Conservation (phyloP, 352 stramenopile genomes). For the Elongisporangium anandrum region DNA sequence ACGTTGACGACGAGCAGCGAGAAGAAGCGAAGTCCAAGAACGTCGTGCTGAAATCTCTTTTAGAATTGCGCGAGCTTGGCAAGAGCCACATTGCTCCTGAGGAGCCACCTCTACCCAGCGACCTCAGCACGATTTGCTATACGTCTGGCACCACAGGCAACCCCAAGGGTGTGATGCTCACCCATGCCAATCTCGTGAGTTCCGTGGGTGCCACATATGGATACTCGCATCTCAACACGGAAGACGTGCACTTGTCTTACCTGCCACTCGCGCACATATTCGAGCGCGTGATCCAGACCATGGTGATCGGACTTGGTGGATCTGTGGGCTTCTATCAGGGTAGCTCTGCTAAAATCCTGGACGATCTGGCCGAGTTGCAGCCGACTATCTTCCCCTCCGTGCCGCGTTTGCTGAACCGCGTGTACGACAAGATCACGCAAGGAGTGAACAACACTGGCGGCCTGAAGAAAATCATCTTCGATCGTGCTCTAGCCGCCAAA, state of each 20-base stretch:
- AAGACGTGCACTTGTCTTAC: slow-evolving; percentile 87
- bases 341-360: slow-evolving; percentile 84
- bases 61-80: slow-evolving; percentile 28
- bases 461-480: slow-evolving; percentile 89
- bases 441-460: slow-evolving; percentile 67
- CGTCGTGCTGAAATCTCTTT: slow-evolving; percentile 37
- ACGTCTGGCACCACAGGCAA: slow-evolving; percentile 71
- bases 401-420: slow-evolving; percentile 93
- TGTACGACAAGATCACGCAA: slow-evolving; percentile 92
- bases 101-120: slow-evolving; percentile 41
- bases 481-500: slow-evolving; percentile 81
- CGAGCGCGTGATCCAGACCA: slow-evolving; percentile 67
- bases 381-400: slow-evolving; percentile 91
- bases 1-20: slow-evolving; percentile 30
- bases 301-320: slow-evolving; percentile 60
- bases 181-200: slow-evolving; percentile 45
- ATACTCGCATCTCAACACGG: slow-evolving; percentile 16
- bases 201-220: slow-evolving; percentile 24
- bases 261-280: slow-evolving; percentile 94
- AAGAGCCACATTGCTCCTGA: slow-evolving; percentile 38
- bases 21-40: slow-evolving; percentile 23
- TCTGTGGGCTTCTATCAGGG: slow-evolving; percentile 92
- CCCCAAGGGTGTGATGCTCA: slow-evolving; percentile 68
- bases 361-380: slow-evolving; percentile 88
- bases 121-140: slow-evolving; percentile 93